These are phyloP conservation scores for Termitomyces sp. DNA, from an alignment of 768 basidiomycete species.

Conservation along the genomic window DNA sequence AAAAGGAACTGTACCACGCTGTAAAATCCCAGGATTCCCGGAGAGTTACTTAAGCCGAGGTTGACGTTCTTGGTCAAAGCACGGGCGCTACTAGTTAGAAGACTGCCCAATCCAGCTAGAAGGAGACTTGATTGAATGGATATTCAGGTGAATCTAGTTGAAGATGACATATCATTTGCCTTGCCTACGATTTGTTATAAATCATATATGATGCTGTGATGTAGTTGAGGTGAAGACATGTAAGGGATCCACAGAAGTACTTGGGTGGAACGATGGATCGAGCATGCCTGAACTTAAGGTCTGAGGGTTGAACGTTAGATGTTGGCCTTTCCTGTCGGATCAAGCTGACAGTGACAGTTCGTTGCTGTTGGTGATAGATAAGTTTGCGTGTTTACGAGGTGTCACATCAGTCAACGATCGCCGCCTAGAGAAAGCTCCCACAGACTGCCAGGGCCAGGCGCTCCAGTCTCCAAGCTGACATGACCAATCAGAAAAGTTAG, in stretches of 20 bases:
- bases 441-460: constrained; percentile 1
- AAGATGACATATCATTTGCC: not conserved
- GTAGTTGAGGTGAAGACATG: not conserved
- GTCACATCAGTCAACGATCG: constrained; percentile 1
- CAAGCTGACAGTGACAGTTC: constrained; percentile 4
- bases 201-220: not conserved
- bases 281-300: not conserved
- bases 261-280: not conserved
- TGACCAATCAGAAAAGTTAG: constrained; percentile 2
- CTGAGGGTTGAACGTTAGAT: not conserved
- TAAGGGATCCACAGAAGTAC: not conserved
- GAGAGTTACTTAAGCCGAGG: not conserved
- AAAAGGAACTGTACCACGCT: not conserved
- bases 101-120: not conserved
- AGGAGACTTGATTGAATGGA: too few relatives aligned
- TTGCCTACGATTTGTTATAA: not conserved
- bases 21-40: not conserved
- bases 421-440: constrained; percentile 3
- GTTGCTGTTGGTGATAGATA: constrained; percentile 1
- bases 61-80: not conserved
- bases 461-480: constrained; percentile 3
- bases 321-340: constrained; percentile 6
- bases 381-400: not conserved
- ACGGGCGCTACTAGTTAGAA: not conserved
- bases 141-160: too few relatives aligned